Conservation (phyloP, 371 early-diverging fungal species). For the Rhizopus delemar region DNA sequence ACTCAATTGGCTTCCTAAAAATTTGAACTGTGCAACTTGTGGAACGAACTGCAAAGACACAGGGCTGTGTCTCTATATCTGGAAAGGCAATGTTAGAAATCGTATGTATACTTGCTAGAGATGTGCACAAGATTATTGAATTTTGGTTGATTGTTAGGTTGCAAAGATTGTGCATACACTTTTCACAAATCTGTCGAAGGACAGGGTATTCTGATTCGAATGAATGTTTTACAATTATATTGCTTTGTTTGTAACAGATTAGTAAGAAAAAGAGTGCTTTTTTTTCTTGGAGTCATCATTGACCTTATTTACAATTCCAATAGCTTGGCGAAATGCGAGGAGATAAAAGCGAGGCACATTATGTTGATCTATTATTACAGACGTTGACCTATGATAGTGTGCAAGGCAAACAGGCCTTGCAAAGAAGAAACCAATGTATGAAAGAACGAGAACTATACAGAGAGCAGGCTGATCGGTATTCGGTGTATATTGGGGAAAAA, state of each 20-base stretch:
- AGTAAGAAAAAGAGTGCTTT: constrained; percentile 19
- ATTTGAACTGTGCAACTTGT: constrained; percentile 43
- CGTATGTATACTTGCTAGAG: constrained; percentile 26
- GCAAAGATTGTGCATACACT: constrained; percentile 48
- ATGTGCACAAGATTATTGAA: too few relatives aligned
- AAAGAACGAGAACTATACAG: constrained; percentile 36
- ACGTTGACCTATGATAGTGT: constrained; percentile 40
- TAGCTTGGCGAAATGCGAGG: constrained; percentile 51
- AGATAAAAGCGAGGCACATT: constrained; percentile 43
- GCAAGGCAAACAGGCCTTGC: constrained; percentile 34
- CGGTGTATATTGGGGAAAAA: constrained; percentile 19
- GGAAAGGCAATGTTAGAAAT: constrained; percentile 43
- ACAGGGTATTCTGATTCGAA: constrained; percentile 48
- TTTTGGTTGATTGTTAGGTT: constrained; percentile 23
- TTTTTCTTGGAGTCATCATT: too few relatives aligned
- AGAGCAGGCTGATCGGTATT: constrained; percentile 34
- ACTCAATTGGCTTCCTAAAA: constrained; percentile 39
- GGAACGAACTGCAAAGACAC: constrained; percentile 33
- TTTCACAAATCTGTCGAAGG: constrained; percentile 41
- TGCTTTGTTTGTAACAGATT: constrained; percentile 48
- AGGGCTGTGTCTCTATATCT: constrained; percentile 34
- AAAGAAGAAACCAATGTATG: constrained; percentile 39
- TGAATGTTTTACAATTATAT: constrained; percentile 46
- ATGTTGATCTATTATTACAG: constrained; percentile 37
- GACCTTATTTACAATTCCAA: too few relatives aligned